These are phyloP conservation scores for Salix viminalis DNA, from an alignment of 345 rosid species.

Conservation along the genomic window DNA sequence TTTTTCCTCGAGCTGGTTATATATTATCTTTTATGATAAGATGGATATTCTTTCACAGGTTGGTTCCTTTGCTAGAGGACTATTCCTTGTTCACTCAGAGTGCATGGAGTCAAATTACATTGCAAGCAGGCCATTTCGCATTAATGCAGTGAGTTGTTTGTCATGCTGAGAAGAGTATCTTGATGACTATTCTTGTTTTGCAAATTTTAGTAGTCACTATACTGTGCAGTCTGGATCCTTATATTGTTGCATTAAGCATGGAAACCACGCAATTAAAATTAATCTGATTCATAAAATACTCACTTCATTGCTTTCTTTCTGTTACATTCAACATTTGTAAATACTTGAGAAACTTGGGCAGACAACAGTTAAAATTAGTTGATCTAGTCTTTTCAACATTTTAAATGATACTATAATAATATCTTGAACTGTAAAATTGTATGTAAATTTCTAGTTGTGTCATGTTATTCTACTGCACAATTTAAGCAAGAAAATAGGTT, in stretches of 20 bases:
- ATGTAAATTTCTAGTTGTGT: no score
- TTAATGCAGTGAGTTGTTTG: constrained; percentile 66
- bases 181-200: background rate
- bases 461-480: background rate
- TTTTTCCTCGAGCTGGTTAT: background rate
- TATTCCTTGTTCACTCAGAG: constrained; percentile 85
- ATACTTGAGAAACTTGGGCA: background rate
- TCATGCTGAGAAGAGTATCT: background rate
- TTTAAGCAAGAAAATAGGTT: background rate
- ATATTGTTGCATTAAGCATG: background rate
- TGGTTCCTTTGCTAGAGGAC: constrained; percentile 90
- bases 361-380: background rate
- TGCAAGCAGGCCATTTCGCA: constrained; percentile 87
- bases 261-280: background rate
- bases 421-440: no score
- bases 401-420: background rate
- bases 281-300: background rate
- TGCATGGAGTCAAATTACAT: constrained; percentile 84
- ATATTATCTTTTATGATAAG: background rate
- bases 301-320: background rate
- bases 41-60: constrained; percentile 36
- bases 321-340: background rate
- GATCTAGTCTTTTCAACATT: background rate
- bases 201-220: background rate
- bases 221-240: background rate